A percentile compares a stretch with the other conserved stretches of the same genome.
These are phyloP conservation scores for Ophiostoma ips DNA, from an alignment of 2,329 filamentous ascomycete genomes.

Conservation along the genomic window DNA sequence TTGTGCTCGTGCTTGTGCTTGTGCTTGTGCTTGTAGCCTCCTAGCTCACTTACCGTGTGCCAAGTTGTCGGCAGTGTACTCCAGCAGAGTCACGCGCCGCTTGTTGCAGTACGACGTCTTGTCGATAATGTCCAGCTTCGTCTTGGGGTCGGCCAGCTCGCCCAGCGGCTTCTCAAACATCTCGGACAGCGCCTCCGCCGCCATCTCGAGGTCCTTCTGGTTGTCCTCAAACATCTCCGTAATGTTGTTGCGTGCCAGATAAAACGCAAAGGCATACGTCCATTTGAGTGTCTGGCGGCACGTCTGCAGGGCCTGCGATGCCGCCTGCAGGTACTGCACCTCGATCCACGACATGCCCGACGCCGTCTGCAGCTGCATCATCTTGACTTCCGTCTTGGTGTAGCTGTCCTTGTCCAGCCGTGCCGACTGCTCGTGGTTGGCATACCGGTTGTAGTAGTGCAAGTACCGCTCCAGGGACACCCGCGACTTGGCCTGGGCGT, in stretches of 20 bases:
- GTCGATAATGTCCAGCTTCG: slow-evolving; percentile 97
- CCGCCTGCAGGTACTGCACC: slow-evolving; percentile 89
- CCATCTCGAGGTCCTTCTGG: slow-evolving; percentile 94
- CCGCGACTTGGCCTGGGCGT: slow-evolving; percentile 81
- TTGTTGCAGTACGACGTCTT: slow-evolving; percentile 97
- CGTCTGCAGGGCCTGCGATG: slow-evolving; percentile 83
- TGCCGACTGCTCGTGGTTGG: slow-evolving; percentile 96
- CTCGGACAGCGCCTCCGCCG: slow-evolving; percentile 90
- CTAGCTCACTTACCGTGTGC: slow-evolving; percentile 57
- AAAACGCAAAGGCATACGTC: slow-evolving; percentile 98
- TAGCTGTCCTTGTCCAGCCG: slow-evolving; percentile 94
- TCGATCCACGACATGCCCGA: slow-evolving; percentile 99
- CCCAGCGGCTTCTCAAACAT: slow-evolving; percentile 98
- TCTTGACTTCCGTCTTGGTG: slow-evolving; percentile 95
- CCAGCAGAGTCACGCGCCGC: slow-evolving; percentile 73
- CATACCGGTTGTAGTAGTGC: slow-evolving; percentile 98
- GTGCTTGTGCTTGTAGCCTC: too few relatives aligned
- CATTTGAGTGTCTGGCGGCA: slow-evolving; percentile 98
- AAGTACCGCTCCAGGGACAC: slow-evolving; percentile 91
- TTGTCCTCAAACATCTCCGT: slow-evolving; percentile 98
- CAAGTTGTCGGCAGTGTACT: slow-evolving; percentile 85
- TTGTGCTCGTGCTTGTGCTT: too few relatives aligned
- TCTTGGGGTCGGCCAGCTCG: slow-evolving; percentile 70
- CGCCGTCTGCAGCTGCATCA: slow-evolving; percentile 85
- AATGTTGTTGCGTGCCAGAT: slow-evolving; percentile 86